Conservation (phyloP, 345 rosid genomes). For the Erucastrum elatum region DNA sequence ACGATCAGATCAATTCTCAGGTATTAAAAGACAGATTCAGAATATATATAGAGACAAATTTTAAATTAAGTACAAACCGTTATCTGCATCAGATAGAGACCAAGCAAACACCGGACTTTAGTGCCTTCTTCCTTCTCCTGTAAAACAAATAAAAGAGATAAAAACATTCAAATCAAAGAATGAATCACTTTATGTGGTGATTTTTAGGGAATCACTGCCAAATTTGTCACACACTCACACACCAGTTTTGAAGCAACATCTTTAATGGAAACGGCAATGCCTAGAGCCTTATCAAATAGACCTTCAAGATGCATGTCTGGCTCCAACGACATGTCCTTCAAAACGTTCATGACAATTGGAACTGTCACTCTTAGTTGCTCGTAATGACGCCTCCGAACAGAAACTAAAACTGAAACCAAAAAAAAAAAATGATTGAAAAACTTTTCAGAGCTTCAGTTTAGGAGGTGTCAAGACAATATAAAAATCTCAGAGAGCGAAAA, state of each 20-base stretch:
- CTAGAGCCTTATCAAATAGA: constrained; percentile 60
- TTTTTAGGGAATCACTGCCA: neutral
- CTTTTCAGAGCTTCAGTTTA: constrained; percentile 19
- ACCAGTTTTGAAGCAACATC: constrained; percentile 63
- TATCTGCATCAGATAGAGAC: constrained; percentile 68
- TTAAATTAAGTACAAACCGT: constrained; percentile 56
- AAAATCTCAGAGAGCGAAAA: no score
- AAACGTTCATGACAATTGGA: constrained; percentile 59
- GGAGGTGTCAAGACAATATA: no score
- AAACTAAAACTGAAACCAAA: constrained; percentile 56
- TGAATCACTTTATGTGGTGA: constrained; percentile 14
- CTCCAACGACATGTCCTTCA: constrained; percentile 53
- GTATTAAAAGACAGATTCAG: constrained; percentile 1
- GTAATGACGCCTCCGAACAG: constrained; percentile 66
- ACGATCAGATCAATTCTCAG: constrained; percentile 37
- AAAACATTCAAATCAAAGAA: constrained; percentile 7
- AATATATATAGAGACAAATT: constrained; percentile 12
- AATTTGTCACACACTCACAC: constrained; percentile 35
- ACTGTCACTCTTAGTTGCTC: constrained; percentile 73
- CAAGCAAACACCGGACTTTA: constrained; percentile 67
- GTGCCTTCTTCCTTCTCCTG: constrained; percentile 58
- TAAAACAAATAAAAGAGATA: constrained; percentile 26
- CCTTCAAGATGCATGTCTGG: constrained; percentile 41
- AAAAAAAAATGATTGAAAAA: constrained; percentile 21
- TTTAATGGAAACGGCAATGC: constrained; percentile 58